Evolutionary conservation across 2,329 filamentous ascomycete genomes (phyloP), one percentile per base, ranked within the genome.

Genomic region (Davidsoniella neocaledoniae): DNA sequence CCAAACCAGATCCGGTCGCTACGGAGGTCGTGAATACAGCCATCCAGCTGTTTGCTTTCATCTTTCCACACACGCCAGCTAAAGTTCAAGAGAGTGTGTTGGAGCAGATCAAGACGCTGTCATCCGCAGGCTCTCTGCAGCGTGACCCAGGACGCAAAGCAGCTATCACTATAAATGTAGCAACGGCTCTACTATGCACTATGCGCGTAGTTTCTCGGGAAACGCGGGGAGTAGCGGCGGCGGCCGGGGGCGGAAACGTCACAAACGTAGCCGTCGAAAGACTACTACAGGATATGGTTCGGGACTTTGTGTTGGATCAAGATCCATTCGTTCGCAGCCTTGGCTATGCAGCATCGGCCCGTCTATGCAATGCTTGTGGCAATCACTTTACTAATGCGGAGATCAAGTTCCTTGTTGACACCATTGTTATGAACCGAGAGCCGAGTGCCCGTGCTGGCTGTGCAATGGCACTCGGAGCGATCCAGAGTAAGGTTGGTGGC

Each of bases 11-110:
- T 55, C 87, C 90, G 7, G 82, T 91, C 5, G 80, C 85, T 0
- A 98, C 90, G 0, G 88, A 94, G 60, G 88, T 94, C 23, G 85
- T 96, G 54, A 94, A 98, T 60, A 79, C 90, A 59, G 88, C 91
- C 0, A 93, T 98, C 50, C 82, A 91, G 54, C 70, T 96, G 0
- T 98, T 98, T 61, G 86, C 88, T 2, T 85, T 94, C 48, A 84
- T 86, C 38, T 80, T 98, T 51, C 88, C 91, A 2, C 69, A 95
- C 8, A 93, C 94, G 43, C 83, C 85, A 0, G 74, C 86, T 3
- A 94, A 90, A 59, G 85, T 98, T 2, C 91, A 98, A 59, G 91
- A 98, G 63, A 95, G 90, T 60, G 86, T 94, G 44, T 68, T 98
- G 8, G 91, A 98, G 63, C 91, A 98, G 61, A 81, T 96, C 44